phyloP scores from a whole-genome alignment of 805 yeast genomes.

The Torulaspora delbrueckii region DNA sequence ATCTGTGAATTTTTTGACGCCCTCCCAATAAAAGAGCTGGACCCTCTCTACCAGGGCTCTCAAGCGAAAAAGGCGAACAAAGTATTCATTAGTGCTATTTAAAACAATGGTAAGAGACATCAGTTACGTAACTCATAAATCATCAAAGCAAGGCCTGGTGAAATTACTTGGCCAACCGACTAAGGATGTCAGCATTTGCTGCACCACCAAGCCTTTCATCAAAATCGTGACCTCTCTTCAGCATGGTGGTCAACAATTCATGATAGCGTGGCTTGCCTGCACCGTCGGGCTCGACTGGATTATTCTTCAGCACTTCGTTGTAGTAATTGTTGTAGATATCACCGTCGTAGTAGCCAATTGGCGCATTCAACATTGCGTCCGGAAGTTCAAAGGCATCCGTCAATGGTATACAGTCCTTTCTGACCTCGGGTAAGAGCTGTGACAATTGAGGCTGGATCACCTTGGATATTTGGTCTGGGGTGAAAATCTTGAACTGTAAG shows the following conservation, averaged over 20 bases:
- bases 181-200: slow-evolving; percentile 29
- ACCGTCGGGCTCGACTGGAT: slow-evolving; percentile 48
- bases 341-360: slow-evolving; percentile 77
- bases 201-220: slow-evolving; percentile 37
- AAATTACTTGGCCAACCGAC: slow-evolving; percentile 29
- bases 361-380: slow-evolving; percentile 75
- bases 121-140: neutral
- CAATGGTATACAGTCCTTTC: slow-evolving; percentile 69
- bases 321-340: slow-evolving; percentile 79
- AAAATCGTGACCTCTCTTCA: slow-evolving; percentile 36
- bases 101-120: too few species aligned
- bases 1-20: slow-evolving; percentile 1
- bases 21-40: neutral
- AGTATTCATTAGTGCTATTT: neutral
- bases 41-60: neutral
- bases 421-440: slow-evolving; percentile 44
- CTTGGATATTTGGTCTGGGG: slow-evolving; percentile 44
- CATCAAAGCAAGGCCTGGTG: neutral
- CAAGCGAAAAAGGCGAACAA: neutral
- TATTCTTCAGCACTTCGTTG: slow-evolving; percentile 49
- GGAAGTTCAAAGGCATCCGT: slow-evolving; percentile 82
- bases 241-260: slow-evolving; percentile 37
- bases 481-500: slow-evolving; percentile 55
- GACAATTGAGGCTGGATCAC: slow-evolving; percentile 43
- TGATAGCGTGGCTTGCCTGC: slow-evolving; percentile 46